Conservation (phyloP, 306 rosid genomes). For the Vigna hirtella region DNA sequence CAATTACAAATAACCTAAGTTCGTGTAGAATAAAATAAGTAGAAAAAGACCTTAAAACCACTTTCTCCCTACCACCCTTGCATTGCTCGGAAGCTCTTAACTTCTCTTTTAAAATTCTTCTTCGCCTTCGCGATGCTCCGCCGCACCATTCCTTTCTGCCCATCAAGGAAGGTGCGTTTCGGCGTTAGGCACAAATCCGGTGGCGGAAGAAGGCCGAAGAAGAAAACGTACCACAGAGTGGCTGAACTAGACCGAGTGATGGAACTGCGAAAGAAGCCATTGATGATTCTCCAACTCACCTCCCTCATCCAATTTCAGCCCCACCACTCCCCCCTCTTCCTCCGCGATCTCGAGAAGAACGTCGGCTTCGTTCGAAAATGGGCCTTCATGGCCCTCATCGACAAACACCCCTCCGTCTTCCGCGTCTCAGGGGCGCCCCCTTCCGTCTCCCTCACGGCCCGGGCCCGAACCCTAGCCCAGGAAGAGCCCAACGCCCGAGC, state of each 20-base stretch:
- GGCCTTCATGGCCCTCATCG: conserved; percentile 82
- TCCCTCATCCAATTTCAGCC: conserved; percentile 69
- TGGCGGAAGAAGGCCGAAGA: conserved; percentile 86
- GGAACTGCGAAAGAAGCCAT: conserved; percentile 83
- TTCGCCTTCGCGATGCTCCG: background rate
- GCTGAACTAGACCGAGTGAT: conserved; percentile 74
- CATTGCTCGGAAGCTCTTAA: background rate
- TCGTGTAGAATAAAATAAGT: too few relatives aligned
- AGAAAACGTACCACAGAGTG: conserved; percentile 70
- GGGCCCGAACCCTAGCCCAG: conserved; percentile 59
- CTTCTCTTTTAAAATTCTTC: too few relatives aligned
- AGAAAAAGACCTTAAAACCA: too few relatives aligned
- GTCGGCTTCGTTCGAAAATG: conserved; percentile 89
- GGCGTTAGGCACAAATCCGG: conserved; percentile 48
- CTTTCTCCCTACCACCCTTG: background rate
- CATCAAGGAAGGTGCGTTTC: background rate
- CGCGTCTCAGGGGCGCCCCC: conserved; percentile 64
- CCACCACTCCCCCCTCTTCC: conserved; percentile 53
- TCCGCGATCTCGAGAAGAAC: conserved; percentile 76
- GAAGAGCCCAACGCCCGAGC: conserved; percentile 58
- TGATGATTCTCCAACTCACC: conserved; percentile 65
- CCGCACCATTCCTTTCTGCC: background rate
- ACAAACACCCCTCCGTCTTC: conserved; percentile 73
- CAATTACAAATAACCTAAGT: too few relatives aligned
- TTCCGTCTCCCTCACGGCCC: conserved; percentile 59